A percentile compares a stretch with the other conserved stretches of the same genome.
These are phyloP conservation scores for Arachis monticola DNA, from an alignment of 331 rosid species.

Conservation along the genomic window DNA sequence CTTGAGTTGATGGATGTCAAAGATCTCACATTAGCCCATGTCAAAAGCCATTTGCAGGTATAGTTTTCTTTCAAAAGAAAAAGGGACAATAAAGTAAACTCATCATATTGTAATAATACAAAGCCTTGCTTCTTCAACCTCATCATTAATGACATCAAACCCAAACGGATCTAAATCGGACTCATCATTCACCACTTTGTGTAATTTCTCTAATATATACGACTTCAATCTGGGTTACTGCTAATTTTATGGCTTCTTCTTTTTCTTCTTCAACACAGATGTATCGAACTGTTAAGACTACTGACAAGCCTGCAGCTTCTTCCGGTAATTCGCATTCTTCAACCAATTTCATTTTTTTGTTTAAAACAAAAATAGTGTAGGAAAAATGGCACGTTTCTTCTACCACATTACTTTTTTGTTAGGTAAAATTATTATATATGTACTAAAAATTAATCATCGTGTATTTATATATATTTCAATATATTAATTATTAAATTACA, in stretches of 20 bases:
- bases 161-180: slow-evolving; percentile 42
- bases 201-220: too few relatives aligned
- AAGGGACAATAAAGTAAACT: slow-evolving; percentile 39
- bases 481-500: too few relatives aligned
- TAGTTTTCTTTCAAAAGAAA: slow-evolving; percentile 25
- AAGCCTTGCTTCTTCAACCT: slow-evolving; percentile 49
- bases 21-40: slow-evolving; percentile 97
- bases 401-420: not conserved
- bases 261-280: slow-evolving; percentile 54
- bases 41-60: slow-evolving; percentile 98
- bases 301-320: slow-evolving; percentile 94
- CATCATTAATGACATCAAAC: slow-evolving; percentile 60
- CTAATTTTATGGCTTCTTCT: slow-evolving; percentile 4
- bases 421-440: too few relatives aligned
- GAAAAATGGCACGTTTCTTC: slow-evolving; percentile 3
- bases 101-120: slow-evolving; percentile 65
- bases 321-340: slow-evolving; percentile 78
- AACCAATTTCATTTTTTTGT: slow-evolving; percentile 1
- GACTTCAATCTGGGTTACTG: too few relatives aligned
- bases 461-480: too few relatives aligned
- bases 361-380: slow-evolving; percentile 1
- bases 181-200: not conserved
- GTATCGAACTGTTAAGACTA: slow-evolving; percentile 96
- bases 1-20: slow-evolving; percentile 98
- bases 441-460: too few relatives aligned